Conservation (phyloP, 441 rosid species). For the Brassica hybrid region DNA sequence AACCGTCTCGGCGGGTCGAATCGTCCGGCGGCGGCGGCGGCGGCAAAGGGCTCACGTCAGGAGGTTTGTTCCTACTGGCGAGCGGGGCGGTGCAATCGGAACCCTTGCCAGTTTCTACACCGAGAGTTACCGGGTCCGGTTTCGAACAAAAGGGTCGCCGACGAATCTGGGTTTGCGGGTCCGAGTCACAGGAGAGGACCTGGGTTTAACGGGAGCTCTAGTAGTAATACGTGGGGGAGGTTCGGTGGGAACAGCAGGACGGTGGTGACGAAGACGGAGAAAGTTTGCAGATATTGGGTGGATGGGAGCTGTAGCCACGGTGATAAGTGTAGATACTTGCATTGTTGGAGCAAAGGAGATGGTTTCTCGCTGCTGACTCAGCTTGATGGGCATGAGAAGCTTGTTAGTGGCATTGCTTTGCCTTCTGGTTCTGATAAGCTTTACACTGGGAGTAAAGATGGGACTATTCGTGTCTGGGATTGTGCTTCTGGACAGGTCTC, state of each 20-base stretch:
- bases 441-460: slow-evolving; percentile 90
- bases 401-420: slow-evolving; percentile 84
- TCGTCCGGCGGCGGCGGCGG: slow-evolving; percentile 41
- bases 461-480: slow-evolving; percentile 90
- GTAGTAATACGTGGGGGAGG: slow-evolving; percentile 62
- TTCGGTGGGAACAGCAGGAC: slow-evolving; percentile 53
- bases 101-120: slow-evolving; percentile 80
- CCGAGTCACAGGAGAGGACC: slow-evolving; percentile 62
- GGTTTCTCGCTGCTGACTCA: slow-evolving; percentile 70
- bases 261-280: slow-evolving; percentile 66
- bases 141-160: slow-evolving; percentile 69
- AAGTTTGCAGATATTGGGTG: slow-evolving; percentile 84
- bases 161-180: slow-evolving; percentile 71
- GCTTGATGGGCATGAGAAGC: slow-evolving; percentile 90
- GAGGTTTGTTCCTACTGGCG: slow-evolving; percentile 92
- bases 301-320: slow-evolving; percentile 83
- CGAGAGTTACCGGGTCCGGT: slow-evolving; percentile 66
- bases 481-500: slow-evolving; percentile 83
- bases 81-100: slow-evolving; percentile 78
- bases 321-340: slow-evolving; percentile 86
- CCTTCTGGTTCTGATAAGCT: slow-evolving; percentile 93
- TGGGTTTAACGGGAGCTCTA: slow-evolving; percentile 46
- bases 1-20: slow-evolving; percentile 59
- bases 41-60: slow-evolving; percentile 41
- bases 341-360: slow-evolving; percentile 91